Conservation (phyloP, 202 grass and related monocot species). For the Digitaria exilis region DNA sequence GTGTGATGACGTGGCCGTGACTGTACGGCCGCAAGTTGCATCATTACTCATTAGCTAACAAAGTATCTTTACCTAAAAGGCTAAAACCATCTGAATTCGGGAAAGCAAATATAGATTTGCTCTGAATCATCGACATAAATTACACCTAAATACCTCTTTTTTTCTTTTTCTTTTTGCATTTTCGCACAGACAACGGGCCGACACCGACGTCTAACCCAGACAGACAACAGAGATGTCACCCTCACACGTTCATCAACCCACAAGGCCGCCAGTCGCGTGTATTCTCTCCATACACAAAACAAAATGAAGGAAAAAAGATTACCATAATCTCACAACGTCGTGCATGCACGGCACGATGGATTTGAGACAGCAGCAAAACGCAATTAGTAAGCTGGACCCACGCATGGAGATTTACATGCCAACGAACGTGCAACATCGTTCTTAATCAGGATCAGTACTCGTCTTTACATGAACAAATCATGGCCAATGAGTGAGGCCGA, state of each 20-base stretch:
- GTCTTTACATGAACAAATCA: conserved; percentile 1
- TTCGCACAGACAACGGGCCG: neutral
- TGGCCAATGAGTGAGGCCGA: conserved; percentile 31
- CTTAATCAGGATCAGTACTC: neutral
- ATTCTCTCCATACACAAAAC: neutral
- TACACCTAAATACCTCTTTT: neutral
- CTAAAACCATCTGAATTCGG: neutral
- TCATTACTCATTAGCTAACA: too few species aligned
- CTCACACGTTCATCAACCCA: neutral
- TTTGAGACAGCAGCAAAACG: neutral
- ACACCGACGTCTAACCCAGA: neutral
- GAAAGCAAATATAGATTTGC: neutral
- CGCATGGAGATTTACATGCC: conserved; percentile 26
- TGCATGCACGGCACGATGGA: too few species aligned
- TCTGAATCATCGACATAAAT: neutral
- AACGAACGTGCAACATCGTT: conserved; percentile 19
- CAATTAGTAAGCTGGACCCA: neutral
- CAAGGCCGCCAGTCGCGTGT: too few species aligned
- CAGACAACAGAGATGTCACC: neutral
- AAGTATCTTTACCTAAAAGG: neutral
- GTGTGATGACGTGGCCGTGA: too few species aligned
- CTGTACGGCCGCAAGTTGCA: too few species aligned
- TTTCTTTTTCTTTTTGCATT: neutral
- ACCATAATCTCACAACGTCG: neutral
- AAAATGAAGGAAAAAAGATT: accelerated